A percentile compares a stretch with the other conserved stretches of the same genome.
Evolutionary conservation across 345 rosid species (phyloP).

Genomic region (Brassica rapa): DNA sequence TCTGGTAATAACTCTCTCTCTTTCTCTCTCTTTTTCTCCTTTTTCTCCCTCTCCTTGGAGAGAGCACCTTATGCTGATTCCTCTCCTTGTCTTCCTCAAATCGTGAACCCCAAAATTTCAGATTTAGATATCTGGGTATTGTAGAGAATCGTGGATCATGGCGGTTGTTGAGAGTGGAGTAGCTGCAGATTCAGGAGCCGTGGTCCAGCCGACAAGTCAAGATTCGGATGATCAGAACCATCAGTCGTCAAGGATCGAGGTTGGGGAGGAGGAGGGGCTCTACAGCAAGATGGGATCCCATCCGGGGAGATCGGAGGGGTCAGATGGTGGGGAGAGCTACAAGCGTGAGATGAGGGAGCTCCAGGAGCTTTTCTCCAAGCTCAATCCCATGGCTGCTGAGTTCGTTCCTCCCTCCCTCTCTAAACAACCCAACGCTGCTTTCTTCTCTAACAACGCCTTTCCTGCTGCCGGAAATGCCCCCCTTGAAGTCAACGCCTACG

Average conservation of each 20-base stretch:
- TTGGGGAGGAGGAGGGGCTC: slow-evolving; percentile 35
- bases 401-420: slow-evolving; percentile 83
- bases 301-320: slow-evolving; percentile 48
- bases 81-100: slow-evolving; percentile 28
- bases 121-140: slow-evolving; percentile 13
- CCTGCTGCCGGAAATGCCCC: slow-evolving; percentile 44
- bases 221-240: slow-evolving; percentile 53
- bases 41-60: slow-evolving; percentile 3
- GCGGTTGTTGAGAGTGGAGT: slow-evolving; percentile 68
- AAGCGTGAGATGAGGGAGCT: slow-evolving; percentile 76
- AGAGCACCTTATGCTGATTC: slow-evolving; percentile 44
- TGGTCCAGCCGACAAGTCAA: slow-evolving; percentile 43
- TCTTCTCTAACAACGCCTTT: slow-evolving; percentile 31
- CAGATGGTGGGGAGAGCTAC: slow-evolving; percentile 49
- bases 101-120: slow-evolving; percentile 19
- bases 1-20: slow-evolving; percentile 9
- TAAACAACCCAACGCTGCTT: slow-evolving; percentile 43
- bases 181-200: slow-evolving; percentile 33
- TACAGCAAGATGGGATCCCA: slow-evolving; percentile 48
- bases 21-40: not conserved
- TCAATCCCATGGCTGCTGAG: slow-evolving; percentile 93
- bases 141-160: slow-evolving; percentile 41
- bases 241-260: slow-evolving; percentile 41
- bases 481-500: slow-evolving; percentile 22
- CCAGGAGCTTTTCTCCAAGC: slow-evolving; percentile 89